Conservation (phyloP, 768 basidiomycete species). For the Phylloporus sp. region DNA sequence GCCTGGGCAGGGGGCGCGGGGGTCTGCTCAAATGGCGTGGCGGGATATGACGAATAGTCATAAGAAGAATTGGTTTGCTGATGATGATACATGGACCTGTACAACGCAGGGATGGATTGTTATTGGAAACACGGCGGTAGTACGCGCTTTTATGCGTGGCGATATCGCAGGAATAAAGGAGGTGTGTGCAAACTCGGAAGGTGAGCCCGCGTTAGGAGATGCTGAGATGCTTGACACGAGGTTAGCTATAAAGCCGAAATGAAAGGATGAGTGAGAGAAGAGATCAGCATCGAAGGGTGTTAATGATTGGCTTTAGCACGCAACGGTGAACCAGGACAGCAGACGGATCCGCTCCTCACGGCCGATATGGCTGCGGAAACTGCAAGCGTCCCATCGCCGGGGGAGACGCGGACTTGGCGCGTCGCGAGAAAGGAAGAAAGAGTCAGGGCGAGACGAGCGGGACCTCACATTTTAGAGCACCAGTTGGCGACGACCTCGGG, state of each 20-base stretch:
- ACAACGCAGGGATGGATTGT: conserved; percentile 43
- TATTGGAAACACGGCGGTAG: conserved; percentile 16
- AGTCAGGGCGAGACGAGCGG: conserved; percentile 3
- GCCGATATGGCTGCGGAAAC: conserved; percentile 19
- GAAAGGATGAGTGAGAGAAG: conserved; percentile 31
- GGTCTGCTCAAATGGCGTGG: conserved; percentile 23
- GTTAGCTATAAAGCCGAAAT: conserved; percentile 36
- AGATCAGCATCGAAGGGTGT: conserved; percentile 31
- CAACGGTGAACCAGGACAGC: conserved; percentile 24
- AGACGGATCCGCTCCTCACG: conserved; percentile 27
- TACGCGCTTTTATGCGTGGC: conserved; percentile 29
- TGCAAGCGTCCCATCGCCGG: conserved; percentile 1
- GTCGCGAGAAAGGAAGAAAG: not conserved
- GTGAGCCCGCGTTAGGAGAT: conserved; percentile 29
- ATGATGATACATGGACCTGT: conserved; percentile 54
- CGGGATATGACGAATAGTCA: conserved; percentile 45
- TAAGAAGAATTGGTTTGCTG: conserved; percentile 45
- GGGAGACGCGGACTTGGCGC: conserved; percentile 6
- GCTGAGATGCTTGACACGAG: conserved; percentile 30
- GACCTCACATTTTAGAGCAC: conserved; percentile 22
- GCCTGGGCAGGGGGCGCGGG: conserved; percentile 27
- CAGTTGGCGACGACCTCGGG: not conserved
- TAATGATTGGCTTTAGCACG: conserved; percentile 34
- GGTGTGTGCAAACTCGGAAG: conserved; percentile 29
- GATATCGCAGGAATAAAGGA: conserved; percentile 26